Percentiles rank a stretch among this genome's conserved stretches.
Conservation (phyloP, 345 rosid species). For the Eucalyptus polybractea region DNA sequence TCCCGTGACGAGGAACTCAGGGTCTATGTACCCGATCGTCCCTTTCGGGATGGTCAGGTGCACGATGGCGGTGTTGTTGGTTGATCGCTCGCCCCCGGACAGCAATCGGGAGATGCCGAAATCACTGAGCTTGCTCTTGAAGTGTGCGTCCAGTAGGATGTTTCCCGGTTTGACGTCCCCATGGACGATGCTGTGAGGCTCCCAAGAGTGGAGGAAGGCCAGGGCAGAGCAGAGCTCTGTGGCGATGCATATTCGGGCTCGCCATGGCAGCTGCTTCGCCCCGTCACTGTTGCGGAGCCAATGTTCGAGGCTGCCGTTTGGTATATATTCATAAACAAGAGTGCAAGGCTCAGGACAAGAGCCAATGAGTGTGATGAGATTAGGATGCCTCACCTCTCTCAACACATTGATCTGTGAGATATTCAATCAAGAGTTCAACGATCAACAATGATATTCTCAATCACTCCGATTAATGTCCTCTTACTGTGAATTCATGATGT, state of each 20-base stretch:
- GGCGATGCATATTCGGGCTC: constrained; percentile 16
- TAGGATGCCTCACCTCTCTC: constrained; percentile 60
- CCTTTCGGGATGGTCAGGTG: no score
- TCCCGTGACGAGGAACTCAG: no score
- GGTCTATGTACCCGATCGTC: no score
- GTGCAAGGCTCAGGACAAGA: constrained; percentile 71
- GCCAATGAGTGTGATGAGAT: constrained; percentile 70
- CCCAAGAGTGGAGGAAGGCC: no score
- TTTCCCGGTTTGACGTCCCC: no score
- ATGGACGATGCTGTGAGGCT: no score
- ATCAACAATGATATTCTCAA: neutral
- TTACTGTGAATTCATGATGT: neutral
- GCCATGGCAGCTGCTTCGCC: constrained; percentile 75
- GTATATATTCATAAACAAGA: constrained; percentile 68
- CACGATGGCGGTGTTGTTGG: no score
- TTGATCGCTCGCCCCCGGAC: no score
- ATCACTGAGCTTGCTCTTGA: no score
- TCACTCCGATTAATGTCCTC: neutral
- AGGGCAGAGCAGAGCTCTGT: no score
- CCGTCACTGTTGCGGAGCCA: constrained; percentile 51
- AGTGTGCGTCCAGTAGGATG: no score
- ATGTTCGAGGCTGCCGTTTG: constrained; percentile 87
- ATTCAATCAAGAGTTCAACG: neutral
- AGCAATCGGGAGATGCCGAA: no score
- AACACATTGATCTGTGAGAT: neutral